A percentile compares a stretch with the other conserved stretches of the same genome.
Evolutionary conservation across 73 alveolate species (phyloP).

Genomic region (Paramecium pentaurelia): DNA sequence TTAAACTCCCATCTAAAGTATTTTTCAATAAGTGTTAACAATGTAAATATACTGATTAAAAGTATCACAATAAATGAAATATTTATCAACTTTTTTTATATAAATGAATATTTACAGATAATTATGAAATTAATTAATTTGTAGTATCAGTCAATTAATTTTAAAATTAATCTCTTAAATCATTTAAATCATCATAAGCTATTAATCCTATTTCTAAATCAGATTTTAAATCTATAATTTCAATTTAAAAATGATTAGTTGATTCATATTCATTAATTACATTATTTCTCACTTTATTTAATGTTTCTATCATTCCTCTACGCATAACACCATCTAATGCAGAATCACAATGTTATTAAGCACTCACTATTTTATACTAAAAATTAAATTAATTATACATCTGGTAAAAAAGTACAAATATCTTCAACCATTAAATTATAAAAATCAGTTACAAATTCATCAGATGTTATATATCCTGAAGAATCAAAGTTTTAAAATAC

Average conservation of each 20-base stretch:
- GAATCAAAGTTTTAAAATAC: background rate
- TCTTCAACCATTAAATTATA: background rate
- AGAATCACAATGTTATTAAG: conserved; percentile 30
- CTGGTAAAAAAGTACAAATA: background rate
- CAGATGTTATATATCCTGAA: background rate
- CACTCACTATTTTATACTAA: background rate
- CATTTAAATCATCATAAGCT: background rate
- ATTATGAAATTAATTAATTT: background rate
- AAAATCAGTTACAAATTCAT: background rate
- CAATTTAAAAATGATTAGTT: background rate
- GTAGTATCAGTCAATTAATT: background rate
- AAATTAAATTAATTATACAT: background rate
- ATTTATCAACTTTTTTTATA: background rate
- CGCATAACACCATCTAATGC: conserved; percentile 3
- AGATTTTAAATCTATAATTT: background rate
- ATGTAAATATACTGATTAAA: background rate
- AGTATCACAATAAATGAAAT: background rate
- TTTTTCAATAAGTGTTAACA: background rate
- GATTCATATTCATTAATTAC: background rate
- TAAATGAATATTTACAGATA: background rate
- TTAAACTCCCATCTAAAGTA: conserved; percentile 33
- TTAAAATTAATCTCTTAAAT: background rate
- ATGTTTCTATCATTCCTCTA: background rate
- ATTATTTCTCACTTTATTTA: background rate
- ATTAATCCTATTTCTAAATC: conserved; percentile 23